Percentiles rank a stretch among this genome's conserved stretches.
Evolutionary conservation across 306 rosid species (phyloP).

Genomic region (Vachellia pachyceras): DNA sequence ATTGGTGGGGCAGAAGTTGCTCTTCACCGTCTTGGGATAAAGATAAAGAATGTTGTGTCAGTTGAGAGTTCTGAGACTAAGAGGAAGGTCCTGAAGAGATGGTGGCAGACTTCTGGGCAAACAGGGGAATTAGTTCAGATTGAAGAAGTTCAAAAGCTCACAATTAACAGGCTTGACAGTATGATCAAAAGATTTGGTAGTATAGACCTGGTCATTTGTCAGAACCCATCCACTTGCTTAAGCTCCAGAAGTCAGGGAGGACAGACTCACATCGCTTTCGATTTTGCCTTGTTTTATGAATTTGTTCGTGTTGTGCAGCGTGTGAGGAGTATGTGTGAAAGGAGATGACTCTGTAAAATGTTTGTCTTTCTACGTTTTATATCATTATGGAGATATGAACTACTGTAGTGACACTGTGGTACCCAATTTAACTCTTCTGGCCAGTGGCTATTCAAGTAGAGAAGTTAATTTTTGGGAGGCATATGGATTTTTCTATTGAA

Average conservation of each 20-base stretch:
- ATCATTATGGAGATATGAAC: neutral
- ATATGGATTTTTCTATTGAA: neutral
- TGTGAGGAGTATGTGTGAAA: conserved; percentile 58
- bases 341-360: conserved; percentile 43
- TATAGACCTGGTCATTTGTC: conserved; percentile 77
- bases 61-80: conserved; percentile 70
- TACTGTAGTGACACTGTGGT: neutral
- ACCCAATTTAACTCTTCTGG: neutral
- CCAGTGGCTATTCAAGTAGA: neutral
- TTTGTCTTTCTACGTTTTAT: conserved; percentile 2
- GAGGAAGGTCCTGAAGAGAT: conserved; percentile 72
- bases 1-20: conserved; percentile 88
- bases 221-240: conserved; percentile 59
- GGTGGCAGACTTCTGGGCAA: conserved; percentile 80
- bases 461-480: neutral
- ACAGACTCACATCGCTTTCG: conserved; percentile 48
- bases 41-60: conserved; percentile 68
- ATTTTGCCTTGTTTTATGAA: conserved; percentile 75
- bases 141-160: conserved; percentile 72
- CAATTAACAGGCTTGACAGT: conserved; percentile 60
- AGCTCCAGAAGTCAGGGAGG: conserved; percentile 37
- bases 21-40: conserved; percentile 76
- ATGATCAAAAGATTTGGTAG: conserved; percentile 57
- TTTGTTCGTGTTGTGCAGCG: conserved; percentile 79
- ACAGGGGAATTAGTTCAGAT: conserved; percentile 73